A percentile compares a stretch with the other conserved stretches of the same genome.
Conservation (phyloP, 148 eudicot species). For the Rhododendron henanense region DNA sequence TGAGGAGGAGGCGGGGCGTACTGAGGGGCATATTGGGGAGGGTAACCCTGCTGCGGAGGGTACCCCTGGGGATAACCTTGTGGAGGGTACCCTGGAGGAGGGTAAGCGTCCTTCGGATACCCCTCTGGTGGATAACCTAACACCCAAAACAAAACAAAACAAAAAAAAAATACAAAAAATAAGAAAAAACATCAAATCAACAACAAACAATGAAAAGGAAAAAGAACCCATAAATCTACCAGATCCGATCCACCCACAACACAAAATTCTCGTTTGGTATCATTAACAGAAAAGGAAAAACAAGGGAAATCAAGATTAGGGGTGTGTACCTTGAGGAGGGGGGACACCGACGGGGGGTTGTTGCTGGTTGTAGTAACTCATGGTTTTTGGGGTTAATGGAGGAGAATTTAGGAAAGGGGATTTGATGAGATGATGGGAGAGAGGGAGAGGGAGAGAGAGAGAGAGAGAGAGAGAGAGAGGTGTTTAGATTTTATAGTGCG, state of each 20-base stretch:
- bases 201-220: background rate
- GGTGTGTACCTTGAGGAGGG: slow-evolving; percentile 63
- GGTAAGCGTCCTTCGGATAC: slow-evolving; percentile 63
- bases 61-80: slow-evolving; percentile 39
- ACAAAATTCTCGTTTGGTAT: background rate
- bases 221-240: background rate
- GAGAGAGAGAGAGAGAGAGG: background rate
- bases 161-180: background rate
- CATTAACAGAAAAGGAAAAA: background rate
- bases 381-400: slow-evolving; percentile 6
- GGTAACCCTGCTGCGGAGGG: slow-evolving; percentile 44
- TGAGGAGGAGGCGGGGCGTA: slow-evolving; percentile 53
- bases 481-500: background rate
- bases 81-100: slow-evolving; percentile 54
- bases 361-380: slow-evolving; percentile 79
- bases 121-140: slow-evolving; percentile 68
- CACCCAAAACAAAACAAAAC: slow-evolving; percentile 3
- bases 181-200: background rate
- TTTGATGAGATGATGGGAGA: background rate
- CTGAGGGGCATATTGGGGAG: slow-evolving; percentile 49
- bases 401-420: background rate
- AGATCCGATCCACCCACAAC: slow-evolving; percentile 12
- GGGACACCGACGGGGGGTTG: slow-evolving; percentile 87
- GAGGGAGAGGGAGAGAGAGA: background rate
- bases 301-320: background rate